Conservation (phyloP, 345 rosid genomes). For the Citrus trifoliata region DNA sequence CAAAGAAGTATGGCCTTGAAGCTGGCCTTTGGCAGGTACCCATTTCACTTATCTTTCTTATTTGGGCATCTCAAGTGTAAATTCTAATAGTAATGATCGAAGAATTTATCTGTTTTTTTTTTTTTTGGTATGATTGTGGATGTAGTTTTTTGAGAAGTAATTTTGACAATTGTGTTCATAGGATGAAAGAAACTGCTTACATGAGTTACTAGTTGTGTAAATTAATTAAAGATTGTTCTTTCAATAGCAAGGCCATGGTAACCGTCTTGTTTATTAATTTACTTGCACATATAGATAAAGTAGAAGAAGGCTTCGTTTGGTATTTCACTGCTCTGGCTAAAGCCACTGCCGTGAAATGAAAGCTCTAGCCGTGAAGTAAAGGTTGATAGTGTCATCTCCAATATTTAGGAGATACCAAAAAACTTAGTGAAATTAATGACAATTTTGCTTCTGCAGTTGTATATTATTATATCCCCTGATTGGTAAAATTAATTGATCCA, state of each 20-base stretch:
- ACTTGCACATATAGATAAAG: not conserved
- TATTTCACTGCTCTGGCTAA: no score
- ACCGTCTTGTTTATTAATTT: not conserved
- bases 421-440: not conserved
- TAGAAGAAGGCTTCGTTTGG: no score
- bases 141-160: no score
- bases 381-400: no score
- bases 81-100: not conserved
- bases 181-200: not conserved
- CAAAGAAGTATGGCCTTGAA: slow-evolving; percentile 89
- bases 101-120: not conserved
- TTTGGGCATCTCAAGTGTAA: not conserved
- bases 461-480: not conserved
- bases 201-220: not conserved
- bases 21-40: slow-evolving; percentile 89
- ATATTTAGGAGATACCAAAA: no score
- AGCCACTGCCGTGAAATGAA: no score
- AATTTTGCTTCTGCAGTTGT: not conserved
- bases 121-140: not conserved
- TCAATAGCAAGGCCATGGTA: not conserved
- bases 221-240: not conserved
- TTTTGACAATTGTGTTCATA: not conserved
- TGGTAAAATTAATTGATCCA: slow-evolving; percentile 3
- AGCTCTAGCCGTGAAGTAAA: no score
- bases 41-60: not conserved